Conservation (phyloP, 2,329 filamentous ascomycete species). For the Pyrenophora tritici-repentis region DNA sequence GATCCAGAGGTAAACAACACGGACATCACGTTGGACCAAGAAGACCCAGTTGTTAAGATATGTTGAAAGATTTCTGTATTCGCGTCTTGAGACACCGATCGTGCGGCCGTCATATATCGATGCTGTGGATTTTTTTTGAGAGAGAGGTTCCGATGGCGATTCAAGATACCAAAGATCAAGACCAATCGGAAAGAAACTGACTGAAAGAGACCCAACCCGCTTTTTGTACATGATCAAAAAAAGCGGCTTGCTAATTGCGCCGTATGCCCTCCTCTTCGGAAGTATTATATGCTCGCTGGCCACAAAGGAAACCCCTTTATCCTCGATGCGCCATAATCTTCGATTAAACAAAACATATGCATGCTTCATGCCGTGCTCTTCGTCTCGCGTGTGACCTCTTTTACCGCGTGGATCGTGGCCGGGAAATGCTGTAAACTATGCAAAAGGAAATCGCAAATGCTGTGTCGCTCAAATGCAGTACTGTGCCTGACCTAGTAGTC, state of each 20-base stretch:
- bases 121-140: constrained; percentile 18
- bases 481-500: constrained; percentile 24
- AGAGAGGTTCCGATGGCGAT: constrained; percentile 14
- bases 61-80: constrained; percentile 33
- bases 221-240: constrained; percentile 41
- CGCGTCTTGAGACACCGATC: constrained; percentile 17
- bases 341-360: constrained; percentile 19
- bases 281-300: constrained; percentile 25
- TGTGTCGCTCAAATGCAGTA: constrained; percentile 43
- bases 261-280: constrained; percentile 19
- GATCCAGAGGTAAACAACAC: constrained; percentile 1
- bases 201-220: constrained; percentile 23
- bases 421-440: constrained; percentile 29
- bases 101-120: constrained; percentile 20
- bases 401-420: constrained; percentile 21
- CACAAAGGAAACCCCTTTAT: constrained; percentile 12
- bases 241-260: constrained; percentile 22
- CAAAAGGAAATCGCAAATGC: constrained; percentile 35
- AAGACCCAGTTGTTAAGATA: constrained; percentile 17
- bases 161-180: constrained; percentile 22
- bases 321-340: constrained; percentile 18
- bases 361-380: constrained; percentile 13
- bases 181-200: constrained; percentile 11
- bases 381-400: constrained; percentile 18
- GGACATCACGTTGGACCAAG: constrained; percentile 3